Conservation (phyloP, 2,329 filamentous ascomycete species). For the Aspergillus brunneoviolaceus region DNA sequence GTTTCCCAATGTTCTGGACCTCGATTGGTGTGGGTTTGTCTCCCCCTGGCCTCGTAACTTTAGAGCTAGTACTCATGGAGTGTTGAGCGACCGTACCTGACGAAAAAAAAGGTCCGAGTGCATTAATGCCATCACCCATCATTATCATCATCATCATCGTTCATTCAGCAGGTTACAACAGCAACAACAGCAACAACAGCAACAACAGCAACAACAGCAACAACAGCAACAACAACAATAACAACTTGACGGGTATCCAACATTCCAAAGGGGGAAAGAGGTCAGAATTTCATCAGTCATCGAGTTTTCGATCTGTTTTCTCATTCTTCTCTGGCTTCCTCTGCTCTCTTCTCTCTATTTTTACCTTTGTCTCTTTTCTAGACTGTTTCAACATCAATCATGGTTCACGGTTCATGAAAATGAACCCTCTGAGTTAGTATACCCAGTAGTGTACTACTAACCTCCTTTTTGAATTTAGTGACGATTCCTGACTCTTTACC, state of each 20-base stretch:
- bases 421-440: neutral
- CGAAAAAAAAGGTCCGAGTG: neutral
- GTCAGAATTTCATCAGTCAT: neutral
- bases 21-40: neutral
- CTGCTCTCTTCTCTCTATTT: neutral
- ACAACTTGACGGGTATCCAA: neutral
- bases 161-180: too few relatives aligned
- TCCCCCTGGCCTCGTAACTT: conserved; percentile 7
- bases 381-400: neutral
- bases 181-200: neutral
- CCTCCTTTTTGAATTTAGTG: conserved; percentile 3
- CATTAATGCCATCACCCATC: neutral
- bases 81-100: conserved; percentile 1
- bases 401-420: neutral
- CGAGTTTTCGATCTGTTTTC: neutral
- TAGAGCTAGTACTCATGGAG: neutral
- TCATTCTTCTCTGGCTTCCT: neutral
- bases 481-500: conserved; percentile 1
- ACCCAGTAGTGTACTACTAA: neutral
- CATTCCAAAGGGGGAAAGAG: neutral
- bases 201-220: neutral
- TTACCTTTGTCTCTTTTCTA: neutral
- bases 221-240: neutral
- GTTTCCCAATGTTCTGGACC: neutral
- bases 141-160: neutral